Conservation (phyloP, 75 land plant species). For the Cupressus sempervirens region DNA sequence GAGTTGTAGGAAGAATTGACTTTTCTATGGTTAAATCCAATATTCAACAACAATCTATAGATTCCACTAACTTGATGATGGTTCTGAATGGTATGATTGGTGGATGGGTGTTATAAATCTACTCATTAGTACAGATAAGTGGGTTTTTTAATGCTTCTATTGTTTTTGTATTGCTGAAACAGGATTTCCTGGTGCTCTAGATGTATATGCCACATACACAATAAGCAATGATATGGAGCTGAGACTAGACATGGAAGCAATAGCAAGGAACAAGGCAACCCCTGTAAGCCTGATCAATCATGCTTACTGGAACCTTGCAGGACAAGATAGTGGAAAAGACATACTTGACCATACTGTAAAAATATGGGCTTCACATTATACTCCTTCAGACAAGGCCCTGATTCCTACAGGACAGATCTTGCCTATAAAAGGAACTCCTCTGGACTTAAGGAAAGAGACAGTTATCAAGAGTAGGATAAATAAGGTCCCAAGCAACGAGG, state of each 20-base stretch:
- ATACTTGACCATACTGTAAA: constrained; percentile 47
- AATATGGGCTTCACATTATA: constrained; percentile 44
- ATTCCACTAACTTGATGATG: not conserved
- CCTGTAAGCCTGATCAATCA: constrained; percentile 73
- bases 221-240: constrained; percentile 28
- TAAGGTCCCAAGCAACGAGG: too few relatives aligned
- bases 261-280: constrained; percentile 54
- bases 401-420: constrained; percentile 67
- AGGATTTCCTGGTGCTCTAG: constrained; percentile 75
- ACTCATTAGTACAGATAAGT: too few relatives aligned
- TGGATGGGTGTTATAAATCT: not conserved
- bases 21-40: not conserved
- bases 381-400: constrained; percentile 43
- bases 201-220: constrained; percentile 40
- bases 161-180: not conserved
- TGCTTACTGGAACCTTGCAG: constrained; percentile 81
- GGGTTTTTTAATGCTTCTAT: not conserved
- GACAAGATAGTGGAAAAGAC: constrained; percentile 47
- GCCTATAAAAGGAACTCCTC: constrained; percentile 56
- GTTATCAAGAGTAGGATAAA: constrained; percentile 38
- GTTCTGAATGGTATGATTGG: too few relatives aligned
- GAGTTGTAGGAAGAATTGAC: too few relatives aligned
- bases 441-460: constrained; percentile 39
- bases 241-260: constrained; percentile 37
- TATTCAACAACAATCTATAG: not conserved